A percentile compares a stretch with the other conserved stretches of the same genome.
phyloP scores from a whole-genome alignment of 148 eudicot species.

The Suaeda aralocaspica region DNA sequence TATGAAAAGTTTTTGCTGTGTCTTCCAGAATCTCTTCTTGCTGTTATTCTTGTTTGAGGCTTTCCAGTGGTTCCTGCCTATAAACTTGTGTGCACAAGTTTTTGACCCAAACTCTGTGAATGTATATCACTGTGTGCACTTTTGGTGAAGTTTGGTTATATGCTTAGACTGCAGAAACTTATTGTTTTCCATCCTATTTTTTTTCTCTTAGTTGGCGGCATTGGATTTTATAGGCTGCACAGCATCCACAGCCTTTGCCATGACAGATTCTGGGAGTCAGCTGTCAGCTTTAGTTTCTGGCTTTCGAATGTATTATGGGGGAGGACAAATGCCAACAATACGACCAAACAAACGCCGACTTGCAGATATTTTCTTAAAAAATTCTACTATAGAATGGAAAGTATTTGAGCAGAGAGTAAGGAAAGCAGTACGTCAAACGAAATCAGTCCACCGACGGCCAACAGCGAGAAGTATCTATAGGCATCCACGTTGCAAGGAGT shows the following conservation, averaged over 20 bases:
- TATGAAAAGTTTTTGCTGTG: background rate
- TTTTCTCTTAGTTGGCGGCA: conserved; percentile 71
- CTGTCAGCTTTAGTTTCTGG: conserved; percentile 89
- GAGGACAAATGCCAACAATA: conserved; percentile 83
- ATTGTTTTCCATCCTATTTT: conserved; percentile 7
- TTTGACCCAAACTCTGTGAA: background rate
- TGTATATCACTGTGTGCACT: no score
- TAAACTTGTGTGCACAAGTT: background rate
- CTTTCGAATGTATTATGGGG: conserved; percentile 78
- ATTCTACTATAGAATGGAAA: conserved; percentile 86
- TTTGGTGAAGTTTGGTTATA: no score
- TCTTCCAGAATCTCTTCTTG: background rate
- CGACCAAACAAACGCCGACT: conserved; percentile 96
- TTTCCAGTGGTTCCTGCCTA: no score
- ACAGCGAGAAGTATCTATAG: conserved; percentile 45
- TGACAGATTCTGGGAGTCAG: conserved; percentile 99
- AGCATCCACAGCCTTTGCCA: conserved; percentile 80
- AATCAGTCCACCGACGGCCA: conserved; percentile 75
- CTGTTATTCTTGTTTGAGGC: no score
- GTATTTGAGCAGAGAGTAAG: conserved; percentile 79
- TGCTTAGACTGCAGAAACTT: no score
- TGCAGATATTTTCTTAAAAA: conserved; percentile 79
- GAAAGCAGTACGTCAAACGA: conserved; percentile 88
- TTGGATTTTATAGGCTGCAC: conserved; percentile 89
- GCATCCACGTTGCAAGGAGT: conserved; percentile 63